These are phyloP conservation scores for Malus asiatica DNA, from an alignment of 306 rosid genomes.

Conservation along the genomic window DNA sequence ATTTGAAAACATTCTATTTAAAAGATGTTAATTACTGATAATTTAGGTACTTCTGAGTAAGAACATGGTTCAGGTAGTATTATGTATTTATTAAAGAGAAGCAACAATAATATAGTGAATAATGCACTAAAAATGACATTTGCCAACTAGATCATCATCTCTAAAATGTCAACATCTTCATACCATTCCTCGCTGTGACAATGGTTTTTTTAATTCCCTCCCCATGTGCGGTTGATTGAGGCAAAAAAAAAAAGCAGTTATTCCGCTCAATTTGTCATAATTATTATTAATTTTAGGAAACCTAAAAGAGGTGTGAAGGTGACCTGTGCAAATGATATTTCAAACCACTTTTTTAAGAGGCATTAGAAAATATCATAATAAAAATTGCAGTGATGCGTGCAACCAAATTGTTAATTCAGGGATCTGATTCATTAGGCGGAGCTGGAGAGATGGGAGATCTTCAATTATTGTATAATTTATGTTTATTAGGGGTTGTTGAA, in stretches of 20 bases:
- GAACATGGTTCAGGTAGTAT: constrained; percentile 18
- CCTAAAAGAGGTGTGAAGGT: neutral
- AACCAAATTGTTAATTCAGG: neutral
- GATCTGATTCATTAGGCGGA: neutral
- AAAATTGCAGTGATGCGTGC: no score
- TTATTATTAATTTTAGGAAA: neutral
- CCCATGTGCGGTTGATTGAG: neutral
- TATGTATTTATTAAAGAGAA: neutral
- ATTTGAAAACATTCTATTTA: neutral
- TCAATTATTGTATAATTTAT: neutral
- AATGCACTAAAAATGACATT: neutral
- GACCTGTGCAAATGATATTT: neutral
- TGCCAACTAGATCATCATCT: neutral
- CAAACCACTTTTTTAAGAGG: no score
- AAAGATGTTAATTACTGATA: neutral
- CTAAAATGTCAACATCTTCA: neutral
- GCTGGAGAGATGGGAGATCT: neutral
- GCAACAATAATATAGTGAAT: neutral
- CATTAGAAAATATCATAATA: no score
- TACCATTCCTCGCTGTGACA: neutral
- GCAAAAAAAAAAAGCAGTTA: neutral
- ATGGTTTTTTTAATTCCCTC: neutral
- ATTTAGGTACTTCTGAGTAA: neutral
- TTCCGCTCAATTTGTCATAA: neutral
- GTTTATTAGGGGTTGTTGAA: neutral